Conservation (phyloP, 2,329 filamentous ascomycete genomes). For the Beauveria rudraprayagi region DNA sequence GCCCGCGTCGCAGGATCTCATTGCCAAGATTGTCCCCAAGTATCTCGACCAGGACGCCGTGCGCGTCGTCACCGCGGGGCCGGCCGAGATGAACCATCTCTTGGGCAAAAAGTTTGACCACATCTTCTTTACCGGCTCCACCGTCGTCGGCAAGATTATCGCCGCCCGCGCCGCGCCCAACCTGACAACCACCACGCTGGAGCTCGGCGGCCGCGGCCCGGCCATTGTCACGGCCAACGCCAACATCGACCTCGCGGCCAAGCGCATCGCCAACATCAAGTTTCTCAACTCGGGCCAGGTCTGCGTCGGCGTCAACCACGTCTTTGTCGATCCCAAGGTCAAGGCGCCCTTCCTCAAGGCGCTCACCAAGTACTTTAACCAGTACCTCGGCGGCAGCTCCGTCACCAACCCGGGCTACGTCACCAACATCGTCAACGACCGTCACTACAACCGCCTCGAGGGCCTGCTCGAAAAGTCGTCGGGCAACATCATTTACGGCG, state of each 20-base stretch:
- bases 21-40: slow-evolving; percentile 30
- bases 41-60: slow-evolving; percentile 35
- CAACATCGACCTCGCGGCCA: slow-evolving; percentile 34
- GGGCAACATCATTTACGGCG: slow-evolving; percentile 30
- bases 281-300: slow-evolving; percentile 31
- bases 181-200: slow-evolving; percentile 35
- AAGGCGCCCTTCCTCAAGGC: slow-evolving; percentile 28
- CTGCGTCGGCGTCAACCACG: slow-evolving; percentile 29
- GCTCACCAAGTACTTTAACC: slow-evolving; percentile 25
- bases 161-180: slow-evolving; percentile 33
- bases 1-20: slow-evolving; percentile 23
- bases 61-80: slow-evolving; percentile 27
- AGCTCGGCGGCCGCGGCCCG: slow-evolving; percentile 38
- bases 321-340: slow-evolving; percentile 33
- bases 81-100: slow-evolving; percentile 28
- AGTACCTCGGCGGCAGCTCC: slow-evolving; percentile 19
- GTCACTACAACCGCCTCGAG: slow-evolving; percentile 33
- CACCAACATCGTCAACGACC: slow-evolving; percentile 32
- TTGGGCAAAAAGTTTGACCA: slow-evolving; percentile 32
- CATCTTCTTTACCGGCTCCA: slow-evolving; percentile 38
- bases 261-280: slow-evolving; percentile 34
- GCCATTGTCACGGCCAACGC: slow-evolving; percentile 34
- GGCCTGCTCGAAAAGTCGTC: slow-evolving; percentile 26
- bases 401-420: slow-evolving; percentile 15
- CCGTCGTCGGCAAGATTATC: slow-evolving; percentile 29